Evolutionary conservation across 2,329 filamentous ascomycete genomes (phyloP).

Genomic region (Hymenoscyphus scutula): DNA sequence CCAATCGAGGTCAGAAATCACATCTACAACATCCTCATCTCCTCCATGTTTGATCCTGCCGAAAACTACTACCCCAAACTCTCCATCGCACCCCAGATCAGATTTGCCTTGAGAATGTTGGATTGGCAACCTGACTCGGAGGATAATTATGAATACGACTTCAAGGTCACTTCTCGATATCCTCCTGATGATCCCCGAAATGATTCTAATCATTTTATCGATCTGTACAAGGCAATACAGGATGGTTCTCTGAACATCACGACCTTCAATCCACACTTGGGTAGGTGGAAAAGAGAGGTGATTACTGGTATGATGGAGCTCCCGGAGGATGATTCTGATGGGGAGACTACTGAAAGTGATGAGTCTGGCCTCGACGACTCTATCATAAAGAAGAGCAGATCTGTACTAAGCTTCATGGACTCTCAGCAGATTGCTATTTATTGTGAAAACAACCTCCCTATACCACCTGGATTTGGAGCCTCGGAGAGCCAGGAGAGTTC

Average conservation of each 20-base stretch:
- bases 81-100: not conserved
- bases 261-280: not conserved
- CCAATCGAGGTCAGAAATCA: slow-evolving; percentile 1
- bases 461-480: not conserved
- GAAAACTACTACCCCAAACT: slow-evolving; percentile 1
- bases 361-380: not conserved
- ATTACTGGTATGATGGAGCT: not conserved
- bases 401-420: no score
- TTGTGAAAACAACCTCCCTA: no score
- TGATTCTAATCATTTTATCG: not conserved
- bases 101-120: not conserved
- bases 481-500: not conserved
- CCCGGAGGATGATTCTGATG: not conserved
- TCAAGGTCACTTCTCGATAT: not conserved
- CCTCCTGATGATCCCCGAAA: not conserved
- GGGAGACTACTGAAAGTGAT: not conserved
- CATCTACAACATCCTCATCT: slow-evolving; percentile 5
- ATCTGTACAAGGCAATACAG: not conserved
- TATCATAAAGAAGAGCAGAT: not conserved
- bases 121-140: not conserved
- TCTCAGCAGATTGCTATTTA: no score
- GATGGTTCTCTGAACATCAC: not conserved
- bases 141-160: not conserved
- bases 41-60: not conserved
- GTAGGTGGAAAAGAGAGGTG: not conserved